These are phyloP conservation scores for Paradendryphiella salina DNA, from an alignment of 2,329 filamentous ascomycete species.

Conservation along the genomic window DNA sequence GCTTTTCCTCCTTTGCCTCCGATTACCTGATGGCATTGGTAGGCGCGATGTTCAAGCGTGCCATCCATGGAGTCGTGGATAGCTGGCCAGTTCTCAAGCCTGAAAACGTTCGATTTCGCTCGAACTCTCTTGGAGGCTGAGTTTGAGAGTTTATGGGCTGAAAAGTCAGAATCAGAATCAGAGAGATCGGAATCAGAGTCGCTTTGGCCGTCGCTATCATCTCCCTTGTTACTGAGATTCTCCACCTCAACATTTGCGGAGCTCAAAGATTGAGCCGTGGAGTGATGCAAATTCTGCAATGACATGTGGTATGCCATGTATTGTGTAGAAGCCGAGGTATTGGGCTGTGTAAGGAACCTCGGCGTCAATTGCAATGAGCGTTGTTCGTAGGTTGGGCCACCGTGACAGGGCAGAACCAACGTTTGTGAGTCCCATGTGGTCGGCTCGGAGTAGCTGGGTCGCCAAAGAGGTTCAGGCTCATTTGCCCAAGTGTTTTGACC, in stretches of 20 bases:
- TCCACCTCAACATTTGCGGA: neutral
- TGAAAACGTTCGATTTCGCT: constrained; percentile 9
- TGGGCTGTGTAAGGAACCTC: neutral
- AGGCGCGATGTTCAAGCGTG: constrained; percentile 10
- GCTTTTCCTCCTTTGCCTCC: neutral
- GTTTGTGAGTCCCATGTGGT: constrained; percentile 5
- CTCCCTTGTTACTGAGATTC: neutral
- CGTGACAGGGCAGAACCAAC: neutral
- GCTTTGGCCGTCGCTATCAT: neutral
- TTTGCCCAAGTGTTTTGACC: neutral
- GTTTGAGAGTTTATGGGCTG: neutral
- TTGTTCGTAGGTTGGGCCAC: constrained; percentile 1
- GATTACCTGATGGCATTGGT: constrained; percentile 8
- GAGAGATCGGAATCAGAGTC: neutral
- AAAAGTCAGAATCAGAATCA: neutral
- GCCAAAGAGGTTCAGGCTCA: constrained; percentile 5
- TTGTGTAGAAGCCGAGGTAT: neutral
- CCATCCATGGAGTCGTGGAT: constrained; percentile 1
- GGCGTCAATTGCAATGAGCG: neutral
- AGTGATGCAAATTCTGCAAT: neutral
- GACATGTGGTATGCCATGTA: neutral
- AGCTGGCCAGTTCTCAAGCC: constrained; percentile 19
- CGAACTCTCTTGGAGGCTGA: neutral
- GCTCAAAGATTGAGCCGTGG: neutral
- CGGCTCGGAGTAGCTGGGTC: constrained; percentile 1